Conservation (phyloP, 257 asterid species). For the Primulina eburnea region DNA sequence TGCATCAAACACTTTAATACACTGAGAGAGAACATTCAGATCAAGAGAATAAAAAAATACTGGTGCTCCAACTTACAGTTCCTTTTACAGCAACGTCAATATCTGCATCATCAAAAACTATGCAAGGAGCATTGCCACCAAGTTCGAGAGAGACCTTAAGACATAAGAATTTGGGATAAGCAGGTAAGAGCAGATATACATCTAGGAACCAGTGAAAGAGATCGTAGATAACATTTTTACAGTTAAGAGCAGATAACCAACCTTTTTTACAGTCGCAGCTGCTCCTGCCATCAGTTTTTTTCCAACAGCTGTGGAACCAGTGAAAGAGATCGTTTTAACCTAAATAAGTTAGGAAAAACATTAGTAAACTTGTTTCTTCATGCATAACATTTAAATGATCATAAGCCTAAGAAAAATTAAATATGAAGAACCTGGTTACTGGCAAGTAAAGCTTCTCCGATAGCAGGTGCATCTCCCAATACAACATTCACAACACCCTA, state of each 20-base stretch:
- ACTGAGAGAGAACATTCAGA: conserved; percentile 2
- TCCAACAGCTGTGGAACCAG: conserved; percentile 97
- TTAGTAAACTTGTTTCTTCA: conserved; percentile 6
- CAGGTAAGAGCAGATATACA: conserved; percentile 14
- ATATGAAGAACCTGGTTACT: conserved; percentile 56
- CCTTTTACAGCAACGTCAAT: conserved; percentile 93
- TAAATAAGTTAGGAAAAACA: conserved; percentile 32
- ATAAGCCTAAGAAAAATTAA: conserved; percentile 14
- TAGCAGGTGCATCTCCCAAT: conserved; percentile 86
- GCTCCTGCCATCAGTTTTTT: conserved; percentile 95
- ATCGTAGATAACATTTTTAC: no score
- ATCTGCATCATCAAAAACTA: conserved; percentile 95
- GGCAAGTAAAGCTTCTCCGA: conserved; percentile 80
- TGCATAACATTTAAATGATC: conserved; percentile 3
- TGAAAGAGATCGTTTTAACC: conserved; percentile 94
- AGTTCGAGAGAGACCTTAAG: conserved; percentile 90
- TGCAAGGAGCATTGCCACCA: conserved; percentile 99
- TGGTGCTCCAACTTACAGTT: conserved; percentile 57
- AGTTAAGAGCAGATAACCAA: no score
- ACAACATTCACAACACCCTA: conserved; percentile 93
- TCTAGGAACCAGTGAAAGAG: no score
- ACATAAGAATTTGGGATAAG: conserved; percentile 20
- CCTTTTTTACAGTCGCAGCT: conserved; percentile 93
- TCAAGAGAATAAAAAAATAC: conserved; percentile 17
- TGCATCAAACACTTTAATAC: conserved; percentile 2